phyloP scores from a whole-genome alignment of 208 protist genomes.

The Trypanosoma theileri region DNA sequence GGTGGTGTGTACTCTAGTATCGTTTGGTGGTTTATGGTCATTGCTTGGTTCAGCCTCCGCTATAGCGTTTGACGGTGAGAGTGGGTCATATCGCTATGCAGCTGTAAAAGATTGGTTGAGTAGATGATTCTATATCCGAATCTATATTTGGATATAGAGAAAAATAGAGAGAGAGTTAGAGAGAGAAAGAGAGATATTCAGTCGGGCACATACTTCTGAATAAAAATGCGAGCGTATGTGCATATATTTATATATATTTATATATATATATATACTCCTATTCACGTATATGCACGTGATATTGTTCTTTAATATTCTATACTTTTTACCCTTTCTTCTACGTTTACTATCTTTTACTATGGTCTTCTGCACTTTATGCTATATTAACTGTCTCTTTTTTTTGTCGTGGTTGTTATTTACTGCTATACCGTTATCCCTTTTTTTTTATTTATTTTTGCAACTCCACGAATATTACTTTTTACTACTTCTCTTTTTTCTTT shows the following conservation, averaged over 20 bases:
- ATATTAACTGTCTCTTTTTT: not conserved
- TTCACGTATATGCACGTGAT: no score
- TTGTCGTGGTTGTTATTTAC: constrained; percentile 29
- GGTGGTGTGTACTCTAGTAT: constrained; percentile 29
- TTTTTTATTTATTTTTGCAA: constrained; percentile 17
- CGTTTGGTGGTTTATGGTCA: constrained; percentile 48
- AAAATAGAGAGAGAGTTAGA: not conserved
- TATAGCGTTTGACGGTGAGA: constrained; percentile 32
- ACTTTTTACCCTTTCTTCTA: no score
- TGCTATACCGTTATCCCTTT: constrained; percentile 6
- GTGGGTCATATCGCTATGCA: constrained; percentile 42
- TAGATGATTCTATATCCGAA: constrained; percentile 8
- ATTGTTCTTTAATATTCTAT: not conserved
- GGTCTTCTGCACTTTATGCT: no score
- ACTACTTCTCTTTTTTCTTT: not conserved
- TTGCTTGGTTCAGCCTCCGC: constrained; percentile 37
- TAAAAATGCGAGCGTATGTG: not conserved
- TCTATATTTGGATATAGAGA: constrained; percentile 23
- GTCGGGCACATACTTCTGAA: no score
- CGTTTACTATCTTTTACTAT: no score
- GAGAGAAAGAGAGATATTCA: no score
- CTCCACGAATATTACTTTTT: not conserved
- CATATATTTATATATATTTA: no score
- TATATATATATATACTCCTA: no score
- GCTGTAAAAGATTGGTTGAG: constrained; percentile 43